Evolutionary conservation across 2,329 filamentous ascomycete genomes (phyloP).

Genomic region (Arachnomyces sp.): DNA sequence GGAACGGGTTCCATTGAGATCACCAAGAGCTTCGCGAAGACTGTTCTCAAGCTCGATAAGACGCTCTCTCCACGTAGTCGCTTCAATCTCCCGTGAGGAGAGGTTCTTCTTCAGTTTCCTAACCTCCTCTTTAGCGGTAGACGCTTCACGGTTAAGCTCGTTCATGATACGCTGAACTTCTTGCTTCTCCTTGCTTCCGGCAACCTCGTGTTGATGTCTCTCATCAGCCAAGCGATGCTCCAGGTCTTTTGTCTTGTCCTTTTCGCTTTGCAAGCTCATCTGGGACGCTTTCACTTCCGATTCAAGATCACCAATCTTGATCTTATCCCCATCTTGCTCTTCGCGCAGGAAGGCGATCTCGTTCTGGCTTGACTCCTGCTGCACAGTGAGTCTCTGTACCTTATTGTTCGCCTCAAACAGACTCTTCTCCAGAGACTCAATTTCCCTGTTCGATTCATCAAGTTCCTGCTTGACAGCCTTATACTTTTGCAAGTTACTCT

Average conservation of each 20-base stretch:
- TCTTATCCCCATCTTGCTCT: constrained; percentile 95
- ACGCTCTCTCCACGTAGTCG: constrained; percentile 82
- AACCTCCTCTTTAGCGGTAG: constrained; percentile 75
- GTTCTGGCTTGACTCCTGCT: constrained; percentile 83
- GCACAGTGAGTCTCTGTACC: constrained; percentile 76
- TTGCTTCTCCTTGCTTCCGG: constrained; percentile 83
- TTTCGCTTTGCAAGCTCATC: constrained; percentile 72
- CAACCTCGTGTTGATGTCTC: constrained; percentile 73
- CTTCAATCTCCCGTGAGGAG: constrained; percentile 76
- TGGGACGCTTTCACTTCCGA: constrained; percentile 72
- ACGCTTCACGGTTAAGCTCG: constrained; percentile 79
- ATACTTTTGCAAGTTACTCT: constrained; percentile 68
- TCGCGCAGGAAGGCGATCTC: constrained; percentile 94
- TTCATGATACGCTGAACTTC: constrained; percentile 91
- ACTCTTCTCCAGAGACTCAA: constrained; percentile 76
- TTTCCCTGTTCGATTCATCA: constrained; percentile 73
- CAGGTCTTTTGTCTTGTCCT: constrained; percentile 63
- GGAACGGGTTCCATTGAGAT: constrained; percentile 76
- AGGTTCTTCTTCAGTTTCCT: constrained; percentile 74
- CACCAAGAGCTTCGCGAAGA: constrained; percentile 76
- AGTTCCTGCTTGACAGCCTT: constrained; percentile 76
- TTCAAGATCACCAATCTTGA: constrained; percentile 90
- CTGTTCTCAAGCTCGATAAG: constrained; percentile 84
- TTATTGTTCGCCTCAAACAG: constrained; percentile 80
- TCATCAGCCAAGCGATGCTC: constrained; percentile 71